Evolutionary conservation across 345 rosid genomes (phyloP), one percentile per base, ranked within the genome.

Genomic region (Alliaria petiolata): DNA sequence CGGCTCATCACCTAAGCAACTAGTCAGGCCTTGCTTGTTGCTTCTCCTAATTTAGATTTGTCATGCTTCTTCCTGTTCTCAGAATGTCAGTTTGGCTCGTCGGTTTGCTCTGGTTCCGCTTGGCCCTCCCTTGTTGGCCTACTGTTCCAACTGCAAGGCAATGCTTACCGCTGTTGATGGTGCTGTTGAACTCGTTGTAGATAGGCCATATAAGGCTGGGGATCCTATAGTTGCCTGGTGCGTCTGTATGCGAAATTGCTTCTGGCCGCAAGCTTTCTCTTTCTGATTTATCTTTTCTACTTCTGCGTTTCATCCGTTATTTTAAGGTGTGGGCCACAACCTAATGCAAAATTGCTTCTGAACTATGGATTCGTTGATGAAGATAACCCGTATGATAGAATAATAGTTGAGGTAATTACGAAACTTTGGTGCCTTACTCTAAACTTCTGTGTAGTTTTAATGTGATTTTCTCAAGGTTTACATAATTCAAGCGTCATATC

Each of bases 91-190:
- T 74, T 84, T 93, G 81, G 97, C 97, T 67, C 84, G 98, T 57
- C 89, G 98, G 76, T 93, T 93, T 84, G 98, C 98, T 46, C 79
- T 93, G 82, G 98, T 89, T 66, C 98, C 98, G 70, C 95, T 93
- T 83, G 98, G 98, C 46, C 98, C 98, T 55, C 98, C 98, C 63
- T 77, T 93, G 82, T 84, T 93, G 66, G 87, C 97, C 20, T 93
- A 93, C 81, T 76, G 88, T 69, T 91, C 96, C 87, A 91, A 86
- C 71, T 93, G 92, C 82, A 91, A 86, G 83, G 93, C 98, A 71
- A 93, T 93, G 96, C 80, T 91, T 74, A 84, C 85, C 19, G 97
- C 92, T 51, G 85, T 82, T 80, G 91, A 80, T 71, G 97, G 81
- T 81, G 90, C 90, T 74, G 97, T 93, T 62, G 82, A 93, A 75